Evolutionary conservation across 2,329 filamentous ascomycete species (phyloP).

Genomic region (Talaromyces amestolkiae): DNA sequence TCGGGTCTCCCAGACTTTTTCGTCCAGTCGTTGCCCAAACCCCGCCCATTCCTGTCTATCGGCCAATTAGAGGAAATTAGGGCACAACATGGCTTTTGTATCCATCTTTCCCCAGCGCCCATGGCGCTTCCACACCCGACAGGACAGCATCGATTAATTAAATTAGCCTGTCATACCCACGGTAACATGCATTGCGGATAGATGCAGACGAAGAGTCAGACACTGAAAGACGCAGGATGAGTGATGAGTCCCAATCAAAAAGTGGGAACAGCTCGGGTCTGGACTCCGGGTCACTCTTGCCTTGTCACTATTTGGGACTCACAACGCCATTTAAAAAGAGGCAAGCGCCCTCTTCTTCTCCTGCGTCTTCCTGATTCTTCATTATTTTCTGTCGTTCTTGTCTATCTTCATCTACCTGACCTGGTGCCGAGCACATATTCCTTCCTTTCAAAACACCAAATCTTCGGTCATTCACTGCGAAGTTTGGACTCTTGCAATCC

Average conservation of each 20-base stretch:
- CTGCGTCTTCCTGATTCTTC: background rate
- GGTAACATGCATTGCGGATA: background rate
- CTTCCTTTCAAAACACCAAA: slow-evolving; percentile 7
- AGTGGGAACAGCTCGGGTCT: background rate
- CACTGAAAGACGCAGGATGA: background rate
- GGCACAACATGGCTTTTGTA: background rate
- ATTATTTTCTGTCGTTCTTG: background rate
- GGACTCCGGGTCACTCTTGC: slow-evolving; percentile 6
- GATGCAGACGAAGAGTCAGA: background rate
- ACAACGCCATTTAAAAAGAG: slow-evolving; percentile 11
- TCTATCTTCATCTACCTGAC: background rate
- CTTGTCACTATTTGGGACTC: background rate
- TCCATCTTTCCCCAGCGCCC: background rate
- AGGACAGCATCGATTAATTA: background rate
- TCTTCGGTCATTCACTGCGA: slow-evolving; percentile 17
- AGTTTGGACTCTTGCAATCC: slow-evolving; percentile 1
- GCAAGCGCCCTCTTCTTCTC: background rate
- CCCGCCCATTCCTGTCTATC: background rate
- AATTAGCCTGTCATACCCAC: background rate
- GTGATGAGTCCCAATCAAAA: background rate
- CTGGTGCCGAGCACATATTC: slow-evolving; percentile 17
- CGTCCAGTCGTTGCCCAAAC: background rate
- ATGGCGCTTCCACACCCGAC: background rate
- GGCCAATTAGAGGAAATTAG: slow-evolving; percentile 1
- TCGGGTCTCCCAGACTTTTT: background rate